phyloP scores from a whole-genome alignment of 129 eudicot species.

The Pittosporum tobira region DNA sequence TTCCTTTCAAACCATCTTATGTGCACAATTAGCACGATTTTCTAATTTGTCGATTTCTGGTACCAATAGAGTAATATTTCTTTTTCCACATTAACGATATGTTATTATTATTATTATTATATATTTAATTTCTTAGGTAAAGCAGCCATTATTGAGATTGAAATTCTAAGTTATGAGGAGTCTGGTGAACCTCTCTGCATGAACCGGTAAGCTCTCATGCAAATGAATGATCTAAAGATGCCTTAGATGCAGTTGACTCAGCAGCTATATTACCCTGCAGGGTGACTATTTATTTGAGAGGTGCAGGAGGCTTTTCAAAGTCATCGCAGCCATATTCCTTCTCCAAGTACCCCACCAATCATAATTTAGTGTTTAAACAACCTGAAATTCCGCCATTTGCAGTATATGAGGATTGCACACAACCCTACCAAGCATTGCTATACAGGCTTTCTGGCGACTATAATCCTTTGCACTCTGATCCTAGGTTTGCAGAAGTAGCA shows the following conservation, averaged over 20 bases:
- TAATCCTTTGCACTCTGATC: conserved; percentile 94
- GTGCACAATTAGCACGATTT: too few relatives aligned
- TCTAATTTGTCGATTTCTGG: too few relatives aligned
- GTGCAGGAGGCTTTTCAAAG: conserved; percentile 94
- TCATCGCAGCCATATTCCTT: conserved; percentile 70
- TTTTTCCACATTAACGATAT: not conserved
- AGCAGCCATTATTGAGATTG: conserved; percentile 81
- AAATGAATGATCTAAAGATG: conserved; percentile 6
- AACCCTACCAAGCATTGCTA: conserved; percentile 85
- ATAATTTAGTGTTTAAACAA: conserved; percentile 29
- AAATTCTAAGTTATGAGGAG: conserved; percentile 56
- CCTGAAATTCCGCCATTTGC: conserved; percentile 69
- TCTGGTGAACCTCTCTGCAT: conserved; percentile 69
- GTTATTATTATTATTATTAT: not conserved
- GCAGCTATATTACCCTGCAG: conserved; percentile 23
- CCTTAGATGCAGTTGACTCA: conserved; percentile 15
- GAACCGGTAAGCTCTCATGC: conserved; percentile 50
- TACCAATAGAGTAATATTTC: too few relatives aligned
- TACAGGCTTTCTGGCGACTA: conserved; percentile 98
- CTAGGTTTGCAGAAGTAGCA: conserved; percentile 68
- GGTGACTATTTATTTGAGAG: conserved; percentile 57
- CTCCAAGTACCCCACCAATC: conserved; percentile 41
- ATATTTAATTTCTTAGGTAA: conserved; percentile 42
- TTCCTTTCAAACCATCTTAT: not conserved
- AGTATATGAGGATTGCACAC: conserved; percentile 66